Conservation (phyloP, 768 basidiomycete species). For the Dacryopinax primogenitus region DNA sequence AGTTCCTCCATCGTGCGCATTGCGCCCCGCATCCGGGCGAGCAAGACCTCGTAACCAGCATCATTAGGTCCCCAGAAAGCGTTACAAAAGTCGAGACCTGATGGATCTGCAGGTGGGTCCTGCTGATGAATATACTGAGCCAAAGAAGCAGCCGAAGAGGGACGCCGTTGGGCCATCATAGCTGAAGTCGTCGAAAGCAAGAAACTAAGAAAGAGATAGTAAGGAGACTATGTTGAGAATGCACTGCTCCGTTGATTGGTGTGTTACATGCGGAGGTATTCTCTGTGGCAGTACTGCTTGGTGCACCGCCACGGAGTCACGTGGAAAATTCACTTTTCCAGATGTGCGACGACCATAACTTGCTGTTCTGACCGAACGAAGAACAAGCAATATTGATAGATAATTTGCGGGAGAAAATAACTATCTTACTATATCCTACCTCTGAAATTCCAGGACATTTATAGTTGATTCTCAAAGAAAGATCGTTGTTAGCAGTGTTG, state of each 20-base stretch:
- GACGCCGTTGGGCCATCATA: background rate
- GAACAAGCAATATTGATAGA: too few species aligned
- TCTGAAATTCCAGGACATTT: too few species aligned
- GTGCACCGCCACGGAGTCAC: too few species aligned
- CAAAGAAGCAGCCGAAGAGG: background rate
- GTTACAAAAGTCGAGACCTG: slow-evolving; percentile 75
- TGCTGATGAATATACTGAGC: background rate
- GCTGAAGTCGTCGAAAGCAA: background rate
- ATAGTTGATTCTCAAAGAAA: too few species aligned
- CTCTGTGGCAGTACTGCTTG: too few species aligned
- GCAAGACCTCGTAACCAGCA: slow-evolving; percentile 80
- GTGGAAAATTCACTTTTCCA: too few species aligned
- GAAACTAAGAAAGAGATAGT: background rate
- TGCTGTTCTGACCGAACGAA: too few species aligned
- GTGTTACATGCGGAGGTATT: too few species aligned
- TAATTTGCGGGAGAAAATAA: too few species aligned
- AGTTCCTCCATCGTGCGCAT: slow-evolving; percentile 80
- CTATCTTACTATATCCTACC: too few species aligned
- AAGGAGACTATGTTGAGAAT: background rate
- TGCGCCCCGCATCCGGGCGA: slow-evolving; percentile 78
- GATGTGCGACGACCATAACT: too few species aligned
- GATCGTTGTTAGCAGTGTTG: too few species aligned
- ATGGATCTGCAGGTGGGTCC: background rate
- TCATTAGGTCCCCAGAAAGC: slow-evolving; percentile 87
- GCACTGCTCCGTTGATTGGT: background rate